Conservation (phyloP, 805 yeast genomes). For the Saccharomycopsis babjevae region DNA sequence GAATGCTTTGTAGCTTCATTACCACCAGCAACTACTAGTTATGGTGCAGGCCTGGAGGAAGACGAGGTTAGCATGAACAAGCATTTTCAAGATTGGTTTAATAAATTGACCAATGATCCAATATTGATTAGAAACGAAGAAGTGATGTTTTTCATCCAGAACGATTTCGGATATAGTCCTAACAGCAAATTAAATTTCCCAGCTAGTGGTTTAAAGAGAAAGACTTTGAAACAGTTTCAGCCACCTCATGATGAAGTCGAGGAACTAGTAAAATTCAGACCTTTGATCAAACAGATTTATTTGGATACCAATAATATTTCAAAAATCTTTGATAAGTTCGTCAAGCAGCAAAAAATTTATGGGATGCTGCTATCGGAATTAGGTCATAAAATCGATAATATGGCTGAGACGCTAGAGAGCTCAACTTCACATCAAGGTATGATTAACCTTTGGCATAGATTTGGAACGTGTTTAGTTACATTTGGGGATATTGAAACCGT, state of each 20-base stretch:
- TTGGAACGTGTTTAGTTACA: constrained; percentile 56
- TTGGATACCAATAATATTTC: constrained; percentile 40
- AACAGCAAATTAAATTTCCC: constrained; percentile 47
- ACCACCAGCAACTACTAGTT: constrained; percentile 65
- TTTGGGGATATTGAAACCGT: constrained; percentile 71
- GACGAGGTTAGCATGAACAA: constrained; percentile 47
- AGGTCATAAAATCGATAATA: constrained; percentile 34
- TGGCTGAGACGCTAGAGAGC: constrained; percentile 34
- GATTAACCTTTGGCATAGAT: constrained; percentile 67
- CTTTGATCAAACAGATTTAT: constrained; percentile 70
- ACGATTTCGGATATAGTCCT: constrained; percentile 50
- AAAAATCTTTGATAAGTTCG: constrained; percentile 47
- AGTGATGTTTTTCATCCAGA: constrained; percentile 71
- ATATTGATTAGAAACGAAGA: constrained; percentile 82
- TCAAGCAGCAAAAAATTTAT: constrained; percentile 34
- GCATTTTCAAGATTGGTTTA: constrained; percentile 79
- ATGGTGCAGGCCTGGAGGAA: constrained; percentile 78
- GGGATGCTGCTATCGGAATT: constrained; percentile 49
- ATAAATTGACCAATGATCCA: constrained; percentile 62
- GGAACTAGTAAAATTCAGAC: constrained; percentile 78
- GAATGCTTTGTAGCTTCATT: constrained; percentile 91
- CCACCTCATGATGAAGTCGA: constrained; percentile 84
- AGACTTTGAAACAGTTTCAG: constrained; percentile 82
- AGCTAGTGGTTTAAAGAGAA: constrained; percentile 80
- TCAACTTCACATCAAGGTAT: constrained; percentile 44